Conservation (phyloP, 768 basidiomycete species). For the Pseudohyphozyma bogoriensis region DNA sequence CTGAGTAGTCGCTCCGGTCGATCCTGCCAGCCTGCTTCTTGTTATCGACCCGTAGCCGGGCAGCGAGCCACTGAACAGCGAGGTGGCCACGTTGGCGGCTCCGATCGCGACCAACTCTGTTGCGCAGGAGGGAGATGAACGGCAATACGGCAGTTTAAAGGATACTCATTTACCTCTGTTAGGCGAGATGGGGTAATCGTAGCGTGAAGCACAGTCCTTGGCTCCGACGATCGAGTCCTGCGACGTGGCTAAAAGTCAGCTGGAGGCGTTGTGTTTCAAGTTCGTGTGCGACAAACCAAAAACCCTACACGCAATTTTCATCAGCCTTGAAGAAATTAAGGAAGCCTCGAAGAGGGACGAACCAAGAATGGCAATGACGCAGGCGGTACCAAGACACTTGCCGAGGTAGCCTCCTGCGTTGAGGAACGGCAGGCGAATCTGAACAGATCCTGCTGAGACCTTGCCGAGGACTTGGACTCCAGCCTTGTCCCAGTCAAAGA, state of each 20-base stretch:
- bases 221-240: conserved; percentile 84
- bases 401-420: conserved; percentile 1
- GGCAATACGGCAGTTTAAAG: neutral
- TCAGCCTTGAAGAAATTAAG: too few species aligned
- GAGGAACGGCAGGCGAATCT: conserved; percentile 57
- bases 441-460: conserved; percentile 53
- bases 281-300: too few species aligned
- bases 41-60: conserved; percentile 92
- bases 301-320: too few species aligned
- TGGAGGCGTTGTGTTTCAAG: too few species aligned
- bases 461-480: conserved; percentile 77
- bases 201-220: conserved; percentile 77
- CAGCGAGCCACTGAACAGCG: conserved; percentile 77
- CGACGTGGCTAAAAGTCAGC: neutral
- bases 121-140: conserved; percentile 39
- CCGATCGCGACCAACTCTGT: conserved; percentile 91
- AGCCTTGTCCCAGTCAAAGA: conserved; percentile 32
- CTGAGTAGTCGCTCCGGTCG: conserved; percentile 78
- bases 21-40: conserved; percentile 78
- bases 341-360: conserved; percentile 42
- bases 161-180: neutral
- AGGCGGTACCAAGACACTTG: conserved; percentile 34
- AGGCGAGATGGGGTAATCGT: conserved; percentile 64
- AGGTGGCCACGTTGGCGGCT: conserved; percentile 40
- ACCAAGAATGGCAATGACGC: conserved; percentile 76